Percentiles rank a stretch among this genome's conserved stretches.
phyloP scores from a whole-genome alignment of 2,329 filamentous ascomycete species.

The Phaeoacremonium minimum region DNA sequence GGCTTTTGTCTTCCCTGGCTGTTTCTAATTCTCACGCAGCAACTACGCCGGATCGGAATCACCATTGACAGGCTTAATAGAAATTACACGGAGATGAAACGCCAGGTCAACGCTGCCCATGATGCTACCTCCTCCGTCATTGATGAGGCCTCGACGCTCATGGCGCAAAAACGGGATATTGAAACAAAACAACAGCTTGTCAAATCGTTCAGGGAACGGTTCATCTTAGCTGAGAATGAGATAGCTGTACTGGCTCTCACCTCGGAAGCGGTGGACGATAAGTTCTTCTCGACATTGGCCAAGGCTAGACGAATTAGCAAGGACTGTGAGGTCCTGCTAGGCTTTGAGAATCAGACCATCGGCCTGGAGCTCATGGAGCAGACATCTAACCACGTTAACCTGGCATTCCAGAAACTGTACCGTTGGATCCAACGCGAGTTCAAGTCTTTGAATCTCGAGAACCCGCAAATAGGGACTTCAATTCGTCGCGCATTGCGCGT shows the following conservation, averaged over 20 bases:
- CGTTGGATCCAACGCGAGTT: slow-evolving; percentile 94
- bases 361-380: slow-evolving; percentile 90
- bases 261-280: slow-evolving; percentile 77
- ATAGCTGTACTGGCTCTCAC: slow-evolving; percentile 69
- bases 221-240: slow-evolving; percentile 80
- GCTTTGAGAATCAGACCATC: slow-evolving; percentile 82
- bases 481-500: slow-evolving; percentile 82
- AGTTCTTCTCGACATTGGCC: slow-evolving; percentile 73
- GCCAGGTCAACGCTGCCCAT: slow-evolving; percentile 71
- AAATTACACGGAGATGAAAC: slow-evolving; percentile 76
- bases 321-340: slow-evolving; percentile 85
- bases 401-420: slow-evolving; percentile 92
- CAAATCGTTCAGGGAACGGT: slow-evolving; percentile 73
- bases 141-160: slow-evolving; percentile 69
- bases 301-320: slow-evolving; percentile 83
- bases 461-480: slow-evolving; percentile 82
- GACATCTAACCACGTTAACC: slow-evolving; percentile 79
- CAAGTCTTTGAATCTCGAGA: slow-evolving; percentile 87
- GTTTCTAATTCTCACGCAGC: slow-evolving; percentile 41
- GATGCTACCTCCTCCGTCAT: slow-evolving; percentile 70
- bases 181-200: slow-evolving; percentile 79
- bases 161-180: slow-evolving; percentile 67
- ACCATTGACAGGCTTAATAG: slow-evolving; percentile 76
- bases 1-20: slow-evolving; percentile 1
- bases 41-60: slow-evolving; percentile 78